These are phyloP conservation scores for Juglanconis oblonga DNA, from an alignment of 2,329 filamentous ascomycete genomes.

Conservation along the genomic window DNA sequence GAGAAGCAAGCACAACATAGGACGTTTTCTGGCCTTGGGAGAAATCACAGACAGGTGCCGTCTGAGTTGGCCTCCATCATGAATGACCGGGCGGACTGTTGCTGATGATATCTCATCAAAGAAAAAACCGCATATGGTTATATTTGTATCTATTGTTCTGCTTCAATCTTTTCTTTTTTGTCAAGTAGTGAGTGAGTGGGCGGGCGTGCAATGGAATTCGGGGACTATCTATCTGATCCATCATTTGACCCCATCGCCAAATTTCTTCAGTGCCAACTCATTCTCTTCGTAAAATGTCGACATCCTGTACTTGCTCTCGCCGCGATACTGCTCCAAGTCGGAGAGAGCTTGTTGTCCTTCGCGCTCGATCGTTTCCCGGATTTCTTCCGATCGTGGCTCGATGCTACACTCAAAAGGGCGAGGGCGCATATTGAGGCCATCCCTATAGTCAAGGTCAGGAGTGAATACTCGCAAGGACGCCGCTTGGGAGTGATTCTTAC, in stretches of 20 bases:
- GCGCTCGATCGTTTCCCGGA: slow-evolving; percentile 46
- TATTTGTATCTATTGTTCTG: too few relatives aligned
- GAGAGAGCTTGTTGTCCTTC: slow-evolving; percentile 51
- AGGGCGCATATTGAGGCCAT: slow-evolving; percentile 58
- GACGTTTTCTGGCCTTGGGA: too few relatives aligned
- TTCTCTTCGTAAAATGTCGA: slow-evolving; percentile 45
- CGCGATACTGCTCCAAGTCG: slow-evolving; percentile 50
- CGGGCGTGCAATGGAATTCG: too few relatives aligned
- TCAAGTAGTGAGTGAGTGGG: too few relatives aligned
- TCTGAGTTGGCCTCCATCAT: too few relatives aligned
- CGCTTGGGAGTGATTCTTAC: slow-evolving; percentile 32
- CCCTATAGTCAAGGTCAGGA: slow-evolving; percentile 30
- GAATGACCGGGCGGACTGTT: too few relatives aligned
- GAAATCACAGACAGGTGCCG: too few relatives aligned
- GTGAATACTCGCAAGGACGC: not conserved
- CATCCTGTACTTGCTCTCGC: slow-evolving; percentile 57
- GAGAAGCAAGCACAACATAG: too few relatives aligned
- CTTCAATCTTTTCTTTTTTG: too few relatives aligned
- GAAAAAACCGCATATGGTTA: too few relatives aligned
- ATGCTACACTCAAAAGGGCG: slow-evolving; percentile 54
- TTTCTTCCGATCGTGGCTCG: slow-evolving; percentile 44
- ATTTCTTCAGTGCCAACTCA: slow-evolving; percentile 29
- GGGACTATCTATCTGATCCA: not conserved
- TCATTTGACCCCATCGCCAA: slow-evolving; percentile 22
- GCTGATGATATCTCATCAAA: too few relatives aligned